Evolutionary conservation across 306 rosid species (phyloP).

Genomic region (Argentina anserina): DNA sequence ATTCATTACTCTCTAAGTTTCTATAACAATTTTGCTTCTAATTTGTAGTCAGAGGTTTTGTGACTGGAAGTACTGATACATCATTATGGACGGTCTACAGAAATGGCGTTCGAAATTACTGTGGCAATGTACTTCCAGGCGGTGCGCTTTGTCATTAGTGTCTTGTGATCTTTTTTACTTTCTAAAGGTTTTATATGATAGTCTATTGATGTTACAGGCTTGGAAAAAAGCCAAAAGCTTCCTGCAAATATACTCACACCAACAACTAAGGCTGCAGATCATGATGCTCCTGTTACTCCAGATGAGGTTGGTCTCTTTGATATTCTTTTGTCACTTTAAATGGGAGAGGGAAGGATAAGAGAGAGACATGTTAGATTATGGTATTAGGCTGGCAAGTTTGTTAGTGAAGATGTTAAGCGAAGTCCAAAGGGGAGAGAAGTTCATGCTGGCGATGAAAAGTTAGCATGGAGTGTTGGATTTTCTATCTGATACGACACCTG

Average conservation of each 20-base stretch:
- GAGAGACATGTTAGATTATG: not conserved
- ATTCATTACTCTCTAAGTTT: constrained; percentile 9
- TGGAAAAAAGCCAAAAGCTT: constrained; percentile 85
- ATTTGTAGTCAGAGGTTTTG: constrained; percentile 79
- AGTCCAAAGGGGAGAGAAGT: not conserved
- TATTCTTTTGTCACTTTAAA: not conserved
- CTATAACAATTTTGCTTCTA: constrained; percentile 17
- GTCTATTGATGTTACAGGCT: constrained; percentile 40
- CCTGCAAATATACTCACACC: constrained; percentile 79
- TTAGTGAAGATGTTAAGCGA: not conserved
- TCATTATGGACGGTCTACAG: constrained; percentile 92
- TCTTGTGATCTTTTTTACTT: not conserved
- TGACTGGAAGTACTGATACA: constrained; percentile 98
- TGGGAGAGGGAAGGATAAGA: not conserved
- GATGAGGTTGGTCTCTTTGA: constrained; percentile 56
- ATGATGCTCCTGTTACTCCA: constrained; percentile 84
- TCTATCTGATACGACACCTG: not conserved
- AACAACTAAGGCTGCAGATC: constrained; percentile 91
- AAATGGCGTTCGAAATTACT: constrained; percentile 70
- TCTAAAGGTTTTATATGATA: constrained; percentile 14
- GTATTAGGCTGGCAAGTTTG: not conserved
- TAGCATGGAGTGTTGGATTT: not conserved
- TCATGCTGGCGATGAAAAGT: not conserved
- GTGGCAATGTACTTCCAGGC: constrained; percentile 81
- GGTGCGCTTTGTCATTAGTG: constrained; percentile 36